These are phyloP conservation scores for Pestalotiopsis sp. DNA, from an alignment of 2,329 filamentous ascomycete genomes.

Conservation along the genomic window DNA sequence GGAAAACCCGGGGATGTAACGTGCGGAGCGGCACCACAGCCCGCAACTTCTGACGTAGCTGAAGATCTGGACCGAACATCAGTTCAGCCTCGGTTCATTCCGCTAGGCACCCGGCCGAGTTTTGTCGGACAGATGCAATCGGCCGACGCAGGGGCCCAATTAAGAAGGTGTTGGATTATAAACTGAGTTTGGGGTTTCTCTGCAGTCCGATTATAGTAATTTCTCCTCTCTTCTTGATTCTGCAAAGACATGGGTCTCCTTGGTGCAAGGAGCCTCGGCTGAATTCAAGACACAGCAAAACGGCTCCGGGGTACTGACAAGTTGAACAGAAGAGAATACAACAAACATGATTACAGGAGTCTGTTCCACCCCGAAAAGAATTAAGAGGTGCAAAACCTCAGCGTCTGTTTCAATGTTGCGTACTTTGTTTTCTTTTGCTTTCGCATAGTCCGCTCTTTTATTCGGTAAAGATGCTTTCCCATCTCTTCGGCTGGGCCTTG, in stretches of 20 bases:
- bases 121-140: background rate
- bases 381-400: background rate
- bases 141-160: background rate
- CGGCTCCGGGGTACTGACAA: background rate
- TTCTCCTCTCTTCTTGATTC: background rate
- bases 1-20: background rate
- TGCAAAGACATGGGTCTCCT: background rate
- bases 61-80: background rate
- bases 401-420: background rate
- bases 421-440: background rate
- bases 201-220: background rate
- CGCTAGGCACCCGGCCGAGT: background rate
- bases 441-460: background rate
- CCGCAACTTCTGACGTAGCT: background rate
- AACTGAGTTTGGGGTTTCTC: background rate
- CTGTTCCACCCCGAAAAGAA: no score
- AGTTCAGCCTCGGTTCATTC: background rate
- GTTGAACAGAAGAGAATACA: background rate
- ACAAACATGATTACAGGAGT: background rate
- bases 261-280: background rate
- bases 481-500: background rate
- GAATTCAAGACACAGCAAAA: background rate
- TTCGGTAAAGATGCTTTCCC: background rate
- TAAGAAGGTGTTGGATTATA: background rate
- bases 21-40: background rate